Conservation (phyloP, 169 alveolate species). For the Plasmodium inui region DNA sequence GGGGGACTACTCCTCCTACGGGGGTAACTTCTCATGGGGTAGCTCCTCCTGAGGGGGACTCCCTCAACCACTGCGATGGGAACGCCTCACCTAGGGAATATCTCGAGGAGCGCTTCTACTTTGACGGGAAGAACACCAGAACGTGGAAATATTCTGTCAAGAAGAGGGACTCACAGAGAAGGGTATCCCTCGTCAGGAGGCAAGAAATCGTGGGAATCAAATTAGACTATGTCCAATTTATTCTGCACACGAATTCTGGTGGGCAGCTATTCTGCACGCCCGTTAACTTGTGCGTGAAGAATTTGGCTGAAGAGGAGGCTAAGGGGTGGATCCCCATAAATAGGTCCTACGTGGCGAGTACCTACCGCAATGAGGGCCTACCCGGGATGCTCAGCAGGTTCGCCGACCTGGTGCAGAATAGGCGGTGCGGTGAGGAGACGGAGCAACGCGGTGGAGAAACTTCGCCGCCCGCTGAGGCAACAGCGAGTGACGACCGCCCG, state of each 20-base stretch:
- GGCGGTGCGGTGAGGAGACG: neutral
- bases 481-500: neutral
- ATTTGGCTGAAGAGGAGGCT: neutral
- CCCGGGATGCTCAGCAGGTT: neutral
- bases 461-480: neutral
- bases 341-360: slow-evolving; percentile 5
- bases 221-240: slow-evolving; percentile 31
- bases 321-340: slow-evolving; percentile 59
- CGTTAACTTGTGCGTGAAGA: slow-evolving; percentile 18
- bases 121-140: slow-evolving; percentile 30
- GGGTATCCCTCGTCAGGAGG: neutral
- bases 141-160: slow-evolving; percentile 32
- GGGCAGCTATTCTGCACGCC: slow-evolving; percentile 71
- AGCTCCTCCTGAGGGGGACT: neutral
- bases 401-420: slow-evolving; percentile 25
- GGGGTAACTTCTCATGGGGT: too few species aligned
- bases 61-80: neutral
- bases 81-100: neutral
- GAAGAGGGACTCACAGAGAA: neutral
- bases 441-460: neutral
- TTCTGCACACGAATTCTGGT: slow-evolving; percentile 37
- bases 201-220: slow-evolving; percentile 72
- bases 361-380: slow-evolving; percentile 33
- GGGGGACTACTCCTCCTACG: too few species aligned
- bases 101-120: slow-evolving; percentile 43